Conservation (phyloP, 2,329 filamentous ascomycete species). For the Fusarium agapanthi region DNA sequence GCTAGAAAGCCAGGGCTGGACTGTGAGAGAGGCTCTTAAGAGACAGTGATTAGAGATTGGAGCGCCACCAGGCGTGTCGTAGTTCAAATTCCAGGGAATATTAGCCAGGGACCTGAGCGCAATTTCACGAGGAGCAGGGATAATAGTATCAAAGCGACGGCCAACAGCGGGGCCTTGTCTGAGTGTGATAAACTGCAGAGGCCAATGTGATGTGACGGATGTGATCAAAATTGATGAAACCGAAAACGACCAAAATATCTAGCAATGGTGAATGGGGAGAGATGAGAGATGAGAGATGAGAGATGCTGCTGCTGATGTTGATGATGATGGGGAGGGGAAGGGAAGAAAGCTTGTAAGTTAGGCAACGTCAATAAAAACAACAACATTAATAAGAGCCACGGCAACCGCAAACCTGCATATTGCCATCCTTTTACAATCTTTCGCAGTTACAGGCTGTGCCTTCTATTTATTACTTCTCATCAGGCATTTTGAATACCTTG, state of each 20-base stretch:
- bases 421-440: background rate
- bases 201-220: conserved; percentile 11
- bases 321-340: conserved; percentile 9
- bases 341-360: background rate
- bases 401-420: conserved; percentile 26
- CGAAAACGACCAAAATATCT: conserved; percentile 23
- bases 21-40: conserved; percentile 22
- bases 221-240: conserved; percentile 25
- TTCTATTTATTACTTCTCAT: background rate
- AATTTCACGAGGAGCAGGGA: conserved; percentile 43
- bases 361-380: conserved; percentile 28
- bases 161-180: conserved; percentile 38
- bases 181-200: background rate
- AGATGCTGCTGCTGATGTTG: conserved; percentile 1
- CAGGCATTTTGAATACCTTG: background rate
- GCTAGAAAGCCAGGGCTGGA: conserved; percentile 12
- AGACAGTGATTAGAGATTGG: conserved; percentile 30
- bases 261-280: conserved; percentile 21
- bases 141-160: conserved; percentile 21
- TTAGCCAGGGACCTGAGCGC: conserved; percentile 28
- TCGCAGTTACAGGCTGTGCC: background rate
- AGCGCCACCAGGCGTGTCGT: conserved; percentile 29
- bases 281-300: conserved; percentile 12
- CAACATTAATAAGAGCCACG: conserved; percentile 25
- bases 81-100: conserved; percentile 25